Evolutionary conservation across 306 rosid species (phyloP).

Genomic region (Ceratonia siliqua): DNA sequence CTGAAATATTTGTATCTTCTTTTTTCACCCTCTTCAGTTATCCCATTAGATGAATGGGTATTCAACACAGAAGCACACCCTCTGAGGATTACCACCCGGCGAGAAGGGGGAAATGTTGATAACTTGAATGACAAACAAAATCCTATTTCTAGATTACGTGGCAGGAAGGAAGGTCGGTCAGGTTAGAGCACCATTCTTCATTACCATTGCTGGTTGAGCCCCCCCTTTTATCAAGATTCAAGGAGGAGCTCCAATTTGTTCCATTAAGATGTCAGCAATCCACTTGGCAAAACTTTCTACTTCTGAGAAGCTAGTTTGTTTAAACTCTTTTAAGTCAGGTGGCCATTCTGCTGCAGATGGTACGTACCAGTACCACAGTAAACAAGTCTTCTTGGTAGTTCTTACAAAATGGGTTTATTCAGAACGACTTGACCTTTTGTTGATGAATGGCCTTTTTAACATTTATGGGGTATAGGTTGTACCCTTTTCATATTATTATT

Average conservation of each 20-base stretch:
- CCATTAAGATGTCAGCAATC: no score
- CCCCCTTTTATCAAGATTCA: conserved; percentile 28
- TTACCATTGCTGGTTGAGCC: conserved; percentile 39
- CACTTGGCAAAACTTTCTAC: no score
- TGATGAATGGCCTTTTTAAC: conserved; percentile 38
- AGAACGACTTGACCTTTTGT: conserved; percentile 35
- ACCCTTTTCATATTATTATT: no score
- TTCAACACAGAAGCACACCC: conserved; percentile 99
- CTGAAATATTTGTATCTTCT: conserved; percentile 93
- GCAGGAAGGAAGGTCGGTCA: conserved; percentile 87
- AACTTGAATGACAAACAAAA: conserved; percentile 43
- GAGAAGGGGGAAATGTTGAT: conserved; percentile 37
- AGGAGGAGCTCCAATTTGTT: conserved; percentile 33
- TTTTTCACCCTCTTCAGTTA: conserved; percentile 89
- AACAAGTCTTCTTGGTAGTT: conserved; percentile 30
- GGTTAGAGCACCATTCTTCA: conserved; percentile 30
- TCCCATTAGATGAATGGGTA: conserved; percentile 93
- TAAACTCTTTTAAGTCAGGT: no score
- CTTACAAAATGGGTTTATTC: conserved; percentile 31
- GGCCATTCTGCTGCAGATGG: conserved; percentile 36
- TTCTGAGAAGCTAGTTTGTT: no score
- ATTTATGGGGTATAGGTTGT: conserved; percentile 19
- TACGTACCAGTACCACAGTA: conserved; percentile 46
- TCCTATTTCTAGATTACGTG: conserved; percentile 48
- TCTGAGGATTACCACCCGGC: conserved; percentile 61